Percentiles rank a stretch among this genome's conserved stretches.
Evolutionary conservation across 1,139 yeast genomes (phyloP).

Genomic region (Candida tropicalis): DNA sequence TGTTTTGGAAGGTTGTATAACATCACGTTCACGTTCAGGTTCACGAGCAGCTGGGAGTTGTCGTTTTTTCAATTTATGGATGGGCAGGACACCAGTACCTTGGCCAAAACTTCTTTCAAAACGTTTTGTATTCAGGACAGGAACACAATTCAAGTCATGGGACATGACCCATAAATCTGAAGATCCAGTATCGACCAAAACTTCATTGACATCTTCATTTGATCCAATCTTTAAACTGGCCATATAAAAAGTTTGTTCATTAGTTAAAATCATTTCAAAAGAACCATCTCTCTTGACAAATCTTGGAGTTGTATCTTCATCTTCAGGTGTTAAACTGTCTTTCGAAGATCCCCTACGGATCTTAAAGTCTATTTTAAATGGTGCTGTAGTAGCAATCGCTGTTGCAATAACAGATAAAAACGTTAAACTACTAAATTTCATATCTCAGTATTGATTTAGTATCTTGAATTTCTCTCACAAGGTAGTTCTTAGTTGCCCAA

Average conservation of each 20-base stretch:
- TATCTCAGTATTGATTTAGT: background rate
- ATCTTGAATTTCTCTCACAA: background rate
- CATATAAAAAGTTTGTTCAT: conserved; percentile 51
- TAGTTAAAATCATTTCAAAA: conserved; percentile 41
- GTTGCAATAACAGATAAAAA: conserved; percentile 3
- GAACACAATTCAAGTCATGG: conserved; percentile 30
- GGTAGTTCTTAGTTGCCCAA: background rate
- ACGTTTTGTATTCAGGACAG: conserved; percentile 9
- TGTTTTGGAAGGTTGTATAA: background rate
- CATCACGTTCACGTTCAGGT: background rate
- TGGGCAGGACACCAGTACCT: conserved; percentile 11
- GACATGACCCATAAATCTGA: conserved; percentile 51
- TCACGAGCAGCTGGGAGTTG: background rate
- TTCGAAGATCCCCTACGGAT: conserved; percentile 28
- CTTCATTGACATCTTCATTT: conserved; percentile 29
- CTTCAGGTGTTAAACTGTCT: conserved; percentile 20
- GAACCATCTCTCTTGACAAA: conserved; percentile 41
- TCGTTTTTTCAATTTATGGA: conserved; percentile 6
- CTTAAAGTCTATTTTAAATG: conserved; percentile 27
- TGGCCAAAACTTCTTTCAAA: conserved; percentile 3
- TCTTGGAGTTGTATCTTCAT: conserved; percentile 14
- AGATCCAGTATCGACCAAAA: conserved; percentile 49
- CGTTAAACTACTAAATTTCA: conserved; percentile 1
- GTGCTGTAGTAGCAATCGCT: conserved; percentile 3
- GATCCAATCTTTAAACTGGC: conserved; percentile 43